Conservation (phyloP, 2,329 filamentous ascomycete species). For the Corynespora cassiicola region DNA sequence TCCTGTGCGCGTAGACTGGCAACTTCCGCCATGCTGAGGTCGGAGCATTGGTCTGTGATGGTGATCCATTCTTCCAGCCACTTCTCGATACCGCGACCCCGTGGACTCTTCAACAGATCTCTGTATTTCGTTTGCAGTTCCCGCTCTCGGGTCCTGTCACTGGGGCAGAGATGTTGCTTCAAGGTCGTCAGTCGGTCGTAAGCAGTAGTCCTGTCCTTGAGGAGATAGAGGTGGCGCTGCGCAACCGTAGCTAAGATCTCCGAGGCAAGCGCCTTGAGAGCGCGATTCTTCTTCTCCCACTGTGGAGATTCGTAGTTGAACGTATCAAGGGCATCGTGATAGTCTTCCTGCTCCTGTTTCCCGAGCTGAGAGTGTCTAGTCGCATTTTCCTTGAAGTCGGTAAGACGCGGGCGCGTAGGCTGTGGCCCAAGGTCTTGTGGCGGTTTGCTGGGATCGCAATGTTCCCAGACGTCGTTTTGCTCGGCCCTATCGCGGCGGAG, state of each 20-base stretch:
- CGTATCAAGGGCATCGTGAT: background rate
- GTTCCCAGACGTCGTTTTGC: conserved; percentile 5
- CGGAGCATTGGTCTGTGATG: conserved; percentile 3
- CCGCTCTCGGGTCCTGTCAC: background rate
- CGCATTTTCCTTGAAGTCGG: too few species aligned
- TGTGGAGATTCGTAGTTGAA: background rate
- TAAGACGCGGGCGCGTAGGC: too few species aligned
- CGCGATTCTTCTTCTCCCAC: conserved; percentile 3
- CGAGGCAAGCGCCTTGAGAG: conserved; percentile 3
- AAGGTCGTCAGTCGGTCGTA: conserved; percentile 4
- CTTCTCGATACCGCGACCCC: background rate
- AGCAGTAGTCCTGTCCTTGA: conserved; percentile 1
- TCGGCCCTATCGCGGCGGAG: conserved; percentile 3
- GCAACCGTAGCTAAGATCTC: conserved; percentile 5
- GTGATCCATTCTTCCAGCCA: conserved; percentile 5
- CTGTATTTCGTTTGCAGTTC: conserved; percentile 1
- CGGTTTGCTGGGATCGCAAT: conserved; percentile 1
- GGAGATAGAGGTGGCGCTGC: conserved; percentile 2
- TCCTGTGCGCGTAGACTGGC: conserved; percentile 3
- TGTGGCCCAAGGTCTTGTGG: too few species aligned
- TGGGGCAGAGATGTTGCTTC: conserved; percentile 7
- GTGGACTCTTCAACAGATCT: background rate
- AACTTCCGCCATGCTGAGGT: conserved; percentile 2
- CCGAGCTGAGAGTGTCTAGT: too few species aligned
- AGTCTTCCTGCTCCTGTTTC: background rate